phyloP scores from a whole-genome alignment of 768 basidiomycete genomes.

The Galerina sulciceps region DNA sequence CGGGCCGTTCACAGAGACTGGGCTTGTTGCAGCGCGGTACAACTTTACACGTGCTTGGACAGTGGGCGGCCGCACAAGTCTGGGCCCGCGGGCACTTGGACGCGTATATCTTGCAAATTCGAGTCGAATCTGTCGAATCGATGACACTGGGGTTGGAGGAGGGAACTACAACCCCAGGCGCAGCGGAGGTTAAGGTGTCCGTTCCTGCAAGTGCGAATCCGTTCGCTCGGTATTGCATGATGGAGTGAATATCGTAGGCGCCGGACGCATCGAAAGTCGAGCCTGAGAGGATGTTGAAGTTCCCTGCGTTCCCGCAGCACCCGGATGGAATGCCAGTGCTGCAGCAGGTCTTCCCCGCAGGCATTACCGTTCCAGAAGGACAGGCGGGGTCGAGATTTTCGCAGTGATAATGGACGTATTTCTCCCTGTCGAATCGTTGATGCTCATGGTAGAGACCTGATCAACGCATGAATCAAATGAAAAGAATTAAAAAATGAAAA shows the following conservation, averaged over 20 bases:
- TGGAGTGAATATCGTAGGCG: background rate
- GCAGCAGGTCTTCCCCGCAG: slow-evolving; percentile 1
- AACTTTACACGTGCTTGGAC: background rate
- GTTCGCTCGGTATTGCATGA: background rate
- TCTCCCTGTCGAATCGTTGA: slow-evolving; percentile 1
- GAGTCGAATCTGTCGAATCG: background rate
- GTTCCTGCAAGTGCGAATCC: background rate
- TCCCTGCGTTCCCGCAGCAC: background rate
- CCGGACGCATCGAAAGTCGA: background rate
- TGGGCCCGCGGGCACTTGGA: background rate
- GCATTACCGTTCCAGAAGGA: slow-evolving; percentile 1
- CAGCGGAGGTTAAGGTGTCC: background rate
- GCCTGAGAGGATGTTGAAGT: background rate
- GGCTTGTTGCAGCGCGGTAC: background rate
- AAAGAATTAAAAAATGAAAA: background rate
- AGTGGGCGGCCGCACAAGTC: background rate
- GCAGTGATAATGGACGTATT: background rate
- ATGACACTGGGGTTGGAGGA: background rate
- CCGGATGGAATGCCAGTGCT: background rate
- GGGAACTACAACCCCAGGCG: background rate
- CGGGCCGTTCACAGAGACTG: background rate
- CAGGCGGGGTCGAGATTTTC: slow-evolving; percentile 1
- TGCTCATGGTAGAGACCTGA: slow-evolving; percentile 6
- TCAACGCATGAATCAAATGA: background rate
- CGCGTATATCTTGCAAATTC: slow-evolving; percentile 2